A percentile compares a stretch with the other conserved stretches of the same genome.
phyloP scores from a whole-genome alignment of 1,284 basidiomycete genomes.

The Inonotus obliquus region DNA sequence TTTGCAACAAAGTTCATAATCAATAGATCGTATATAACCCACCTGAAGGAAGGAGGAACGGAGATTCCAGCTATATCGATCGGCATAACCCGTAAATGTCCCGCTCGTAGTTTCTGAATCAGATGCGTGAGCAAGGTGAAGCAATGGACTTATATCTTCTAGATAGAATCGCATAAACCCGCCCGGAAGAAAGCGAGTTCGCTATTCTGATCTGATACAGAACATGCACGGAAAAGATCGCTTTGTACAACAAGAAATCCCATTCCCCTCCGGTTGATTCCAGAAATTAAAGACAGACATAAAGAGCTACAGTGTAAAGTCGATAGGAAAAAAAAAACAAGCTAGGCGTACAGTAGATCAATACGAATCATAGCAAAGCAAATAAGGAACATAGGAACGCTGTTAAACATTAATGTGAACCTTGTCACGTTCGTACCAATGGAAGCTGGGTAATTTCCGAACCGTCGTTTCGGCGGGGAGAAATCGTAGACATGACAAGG shows the following conservation, averaged over 20 bases:
- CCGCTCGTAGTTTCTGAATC: not conserved
- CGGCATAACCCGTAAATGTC: not conserved
- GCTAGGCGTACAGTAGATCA: not conserved
- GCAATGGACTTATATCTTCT: not conserved
- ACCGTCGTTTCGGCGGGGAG: not conserved
- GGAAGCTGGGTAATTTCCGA: slow-evolving; percentile 1
- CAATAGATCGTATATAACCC: too few species aligned
- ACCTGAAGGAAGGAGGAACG: too few species aligned
- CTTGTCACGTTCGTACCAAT: not conserved
- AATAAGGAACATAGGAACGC: not conserved
- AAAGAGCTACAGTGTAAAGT: not conserved
- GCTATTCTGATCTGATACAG: not conserved
- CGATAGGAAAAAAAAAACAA: not conserved
- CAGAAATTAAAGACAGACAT: not conserved
- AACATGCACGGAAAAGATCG: not conserved
- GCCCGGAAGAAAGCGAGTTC: not conserved
- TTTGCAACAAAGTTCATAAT: not conserved
- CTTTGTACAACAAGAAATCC: not conserved
- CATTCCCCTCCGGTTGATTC: not conserved
- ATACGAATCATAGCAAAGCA: not conserved
- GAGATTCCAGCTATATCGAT: too few species aligned
- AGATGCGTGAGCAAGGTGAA: not conserved
- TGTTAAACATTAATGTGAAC: not conserved
- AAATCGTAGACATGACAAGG: not conserved
- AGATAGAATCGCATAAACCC: not conserved